phyloP scores from a whole-genome alignment of 2,329 filamentous ascomycete genomes.

The Arthroderma sp. region DNA sequence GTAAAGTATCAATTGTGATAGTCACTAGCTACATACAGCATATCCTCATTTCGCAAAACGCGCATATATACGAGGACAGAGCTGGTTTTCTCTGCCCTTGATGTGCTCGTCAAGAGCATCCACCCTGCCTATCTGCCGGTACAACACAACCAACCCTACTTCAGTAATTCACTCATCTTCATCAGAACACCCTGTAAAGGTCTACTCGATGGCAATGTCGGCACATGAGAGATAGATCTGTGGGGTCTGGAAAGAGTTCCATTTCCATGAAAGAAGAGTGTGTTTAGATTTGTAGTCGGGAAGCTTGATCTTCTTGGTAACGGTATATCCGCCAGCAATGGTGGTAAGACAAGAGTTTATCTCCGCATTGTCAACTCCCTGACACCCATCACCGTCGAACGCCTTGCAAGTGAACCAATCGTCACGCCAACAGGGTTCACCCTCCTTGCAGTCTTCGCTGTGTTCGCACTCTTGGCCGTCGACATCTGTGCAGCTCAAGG shows the following conservation, averaged over 20 bases:
- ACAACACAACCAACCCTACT: too few species aligned
- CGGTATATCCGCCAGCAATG: constrained; percentile 35
- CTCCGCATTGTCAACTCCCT: constrained; percentile 30
- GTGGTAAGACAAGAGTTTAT: constrained; percentile 38
- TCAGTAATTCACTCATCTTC: too few species aligned
- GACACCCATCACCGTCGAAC: constrained; percentile 21
- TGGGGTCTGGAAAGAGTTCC: constrained; percentile 43
- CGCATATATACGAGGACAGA: too few species aligned
- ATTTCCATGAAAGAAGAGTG: constrained; percentile 40
- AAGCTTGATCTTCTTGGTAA: constrained; percentile 40
- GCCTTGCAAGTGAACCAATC: constrained; percentile 44
- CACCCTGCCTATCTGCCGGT: too few species aligned
- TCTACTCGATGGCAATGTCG: constrained; percentile 34
- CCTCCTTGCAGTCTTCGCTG: too few species aligned
- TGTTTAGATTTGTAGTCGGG: constrained; percentile 38
- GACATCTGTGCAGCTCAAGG: constrained; percentile 39
- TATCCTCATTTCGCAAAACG: too few species aligned
- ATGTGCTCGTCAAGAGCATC: too few species aligned
- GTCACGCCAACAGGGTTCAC: constrained; percentile 24
- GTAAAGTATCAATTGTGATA: too few species aligned
- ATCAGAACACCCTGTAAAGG: too few species aligned
- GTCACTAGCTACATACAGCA: too few species aligned
- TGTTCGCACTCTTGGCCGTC: constrained; percentile 33
- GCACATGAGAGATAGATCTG: constrained; percentile 44
- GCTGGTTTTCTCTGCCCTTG: too few species aligned